Conservation (phyloP, 148 eudicot genomes). For the Camellia sinensis region DNA sequence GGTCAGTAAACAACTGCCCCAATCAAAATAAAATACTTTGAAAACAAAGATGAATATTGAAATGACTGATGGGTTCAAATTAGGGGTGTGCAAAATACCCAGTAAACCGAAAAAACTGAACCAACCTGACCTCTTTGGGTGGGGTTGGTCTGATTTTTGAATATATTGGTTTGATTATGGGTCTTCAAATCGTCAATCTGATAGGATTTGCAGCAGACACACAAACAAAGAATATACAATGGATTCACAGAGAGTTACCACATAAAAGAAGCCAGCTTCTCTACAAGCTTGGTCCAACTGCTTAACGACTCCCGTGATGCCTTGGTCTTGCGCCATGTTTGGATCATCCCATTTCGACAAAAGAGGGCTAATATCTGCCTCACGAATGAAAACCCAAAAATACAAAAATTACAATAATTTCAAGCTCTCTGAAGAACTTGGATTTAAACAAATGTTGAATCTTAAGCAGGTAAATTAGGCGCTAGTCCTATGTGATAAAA, state of each 20-base stretch:
- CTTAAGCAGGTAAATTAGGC: no score
- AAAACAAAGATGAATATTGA: background rate
- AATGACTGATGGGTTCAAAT: background rate
- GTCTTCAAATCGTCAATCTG: no score
- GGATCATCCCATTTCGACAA: conserved; percentile 12
- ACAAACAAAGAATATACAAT: background rate
- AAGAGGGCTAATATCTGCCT: conserved; percentile 10
- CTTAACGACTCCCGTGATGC: conserved; percentile 56
- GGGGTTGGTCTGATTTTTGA: no score
- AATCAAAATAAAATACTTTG: background rate
- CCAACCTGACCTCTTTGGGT: no score
- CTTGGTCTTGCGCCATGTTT: conserved; percentile 46
- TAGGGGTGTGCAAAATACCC: no score
- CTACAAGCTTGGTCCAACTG: conserved; percentile 59
- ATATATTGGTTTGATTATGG: no score
- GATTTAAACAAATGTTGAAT: background rate
- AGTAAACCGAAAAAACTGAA: no score
- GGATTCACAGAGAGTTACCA: conserved; percentile 40
- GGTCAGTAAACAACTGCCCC: no score
- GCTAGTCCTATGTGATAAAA: no score
- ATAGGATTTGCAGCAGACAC: background rate
- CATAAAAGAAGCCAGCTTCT: conserved; percentile 32
- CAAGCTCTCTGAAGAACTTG: background rate
- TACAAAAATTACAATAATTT: background rate
- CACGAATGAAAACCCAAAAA: background rate